phyloP scores from a whole-genome alignment of 257 asterid species.

The Nicotiana obtusifolia region DNA sequence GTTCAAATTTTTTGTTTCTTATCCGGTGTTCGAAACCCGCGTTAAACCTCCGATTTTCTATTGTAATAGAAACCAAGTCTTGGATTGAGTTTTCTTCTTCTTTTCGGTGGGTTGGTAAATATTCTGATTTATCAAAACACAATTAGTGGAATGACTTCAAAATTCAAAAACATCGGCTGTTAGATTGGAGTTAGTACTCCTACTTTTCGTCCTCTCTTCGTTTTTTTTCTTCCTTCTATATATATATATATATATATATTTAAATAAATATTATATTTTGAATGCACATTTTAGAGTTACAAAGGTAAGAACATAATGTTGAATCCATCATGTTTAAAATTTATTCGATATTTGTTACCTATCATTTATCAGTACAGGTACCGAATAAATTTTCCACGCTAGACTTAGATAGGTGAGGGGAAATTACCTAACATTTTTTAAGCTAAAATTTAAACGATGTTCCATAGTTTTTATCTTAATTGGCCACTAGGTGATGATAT shows the following conservation, averaged over 20 bases:
- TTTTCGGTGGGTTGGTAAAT: constrained; percentile 4
- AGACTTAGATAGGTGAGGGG: neutral
- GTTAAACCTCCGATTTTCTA: too few relatives aligned
- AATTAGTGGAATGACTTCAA: neutral
- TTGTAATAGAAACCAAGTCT: neutral
- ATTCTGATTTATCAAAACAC: neutral
- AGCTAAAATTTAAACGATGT: neutral
- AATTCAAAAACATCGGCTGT: constrained; percentile 24
- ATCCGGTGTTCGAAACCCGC: too few relatives aligned
- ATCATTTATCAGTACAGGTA: neutral
- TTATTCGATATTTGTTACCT: too few relatives aligned
- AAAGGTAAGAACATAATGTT: neutral
- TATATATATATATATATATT: too few relatives aligned
- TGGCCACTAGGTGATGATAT: too few relatives aligned
- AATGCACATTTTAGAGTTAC: neutral
- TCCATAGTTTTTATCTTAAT: neutral
- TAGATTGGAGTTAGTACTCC: neutral
- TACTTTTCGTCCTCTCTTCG: neutral
- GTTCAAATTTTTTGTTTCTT: too few relatives aligned
- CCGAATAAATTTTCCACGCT: neutral
- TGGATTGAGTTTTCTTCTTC: neutral
- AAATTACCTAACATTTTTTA: neutral
- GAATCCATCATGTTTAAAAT: neutral
- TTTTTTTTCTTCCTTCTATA: too few relatives aligned
- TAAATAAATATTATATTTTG: neutral